Conservation (phyloP, 495 filamentous ascomycete genomes). For the Hypoxylon crocopeplum region DNA sequence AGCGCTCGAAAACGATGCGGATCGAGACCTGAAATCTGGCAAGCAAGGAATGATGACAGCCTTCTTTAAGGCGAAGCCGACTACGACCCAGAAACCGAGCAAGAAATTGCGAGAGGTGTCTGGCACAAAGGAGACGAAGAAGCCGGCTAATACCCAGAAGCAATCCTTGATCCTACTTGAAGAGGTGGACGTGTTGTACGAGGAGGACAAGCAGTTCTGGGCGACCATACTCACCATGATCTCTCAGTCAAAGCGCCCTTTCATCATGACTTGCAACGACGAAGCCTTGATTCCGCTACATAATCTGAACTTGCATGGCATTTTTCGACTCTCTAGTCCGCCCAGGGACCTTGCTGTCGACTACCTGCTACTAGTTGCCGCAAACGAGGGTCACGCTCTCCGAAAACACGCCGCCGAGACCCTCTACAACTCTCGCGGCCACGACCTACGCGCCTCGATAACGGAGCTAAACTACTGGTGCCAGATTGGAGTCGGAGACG, state of each 20-base stretch:
- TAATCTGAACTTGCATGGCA: conserved; percentile 77
- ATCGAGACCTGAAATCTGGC: conserved; percentile 65
- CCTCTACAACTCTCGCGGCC: conserved; percentile 70
- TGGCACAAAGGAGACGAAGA: conserved; percentile 42
- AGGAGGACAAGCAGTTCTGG: conserved; percentile 97
- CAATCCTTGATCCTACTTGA: conserved; percentile 95
- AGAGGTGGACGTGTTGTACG: conserved; percentile 92
- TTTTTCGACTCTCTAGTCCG: conserved; percentile 79
- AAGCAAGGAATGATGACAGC: conserved; percentile 79
- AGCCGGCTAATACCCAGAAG: conserved; percentile 69
- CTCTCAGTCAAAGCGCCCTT: conserved; percentile 82
- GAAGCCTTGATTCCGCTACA: conserved; percentile 76
- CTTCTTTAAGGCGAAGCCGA: conserved; percentile 72
- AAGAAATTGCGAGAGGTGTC: conserved; percentile 33
- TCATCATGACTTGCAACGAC: conserved; percentile 94
- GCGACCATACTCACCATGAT: conserved; percentile 77
- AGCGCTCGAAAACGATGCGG: conserved; percentile 49
- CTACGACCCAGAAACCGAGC: conserved; percentile 24
- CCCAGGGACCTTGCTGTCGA: conserved; percentile 74
- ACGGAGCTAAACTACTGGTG: conserved; percentile 95
- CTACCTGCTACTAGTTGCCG: conserved; percentile 81
- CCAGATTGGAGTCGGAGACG: conserved; percentile 92
- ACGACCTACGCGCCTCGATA: conserved; percentile 82
- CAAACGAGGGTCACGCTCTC: conserved; percentile 88
- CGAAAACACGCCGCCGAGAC: conserved; percentile 67